Evolutionary conservation across 345 rosid genomes (phyloP).

Genomic region (Gossypium ekmanianum): DNA sequence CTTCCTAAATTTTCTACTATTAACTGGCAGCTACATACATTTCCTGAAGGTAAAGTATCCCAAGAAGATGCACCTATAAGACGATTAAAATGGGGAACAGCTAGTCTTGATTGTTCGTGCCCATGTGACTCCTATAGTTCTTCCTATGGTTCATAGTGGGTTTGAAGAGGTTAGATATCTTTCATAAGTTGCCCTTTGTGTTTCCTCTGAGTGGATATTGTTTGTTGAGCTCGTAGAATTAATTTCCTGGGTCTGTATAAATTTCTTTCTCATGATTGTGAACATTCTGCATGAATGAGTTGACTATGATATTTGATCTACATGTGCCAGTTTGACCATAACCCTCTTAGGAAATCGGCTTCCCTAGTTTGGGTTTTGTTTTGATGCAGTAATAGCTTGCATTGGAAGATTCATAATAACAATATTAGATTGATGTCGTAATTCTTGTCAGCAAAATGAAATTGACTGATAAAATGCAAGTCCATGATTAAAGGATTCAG

Average conservation of each 20-base stretch:
- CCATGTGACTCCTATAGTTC: slow-evolving; percentile 69
- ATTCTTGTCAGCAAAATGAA: neutral
- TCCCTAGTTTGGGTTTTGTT: neutral
- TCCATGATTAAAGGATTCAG: neutral
- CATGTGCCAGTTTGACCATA: neutral
- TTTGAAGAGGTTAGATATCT: slow-evolving; percentile 59
- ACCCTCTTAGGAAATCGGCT: neutral
- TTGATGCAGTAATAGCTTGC: neutral
- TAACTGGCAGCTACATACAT: slow-evolving; percentile 65
- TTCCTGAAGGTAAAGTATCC: slow-evolving; percentile 87
- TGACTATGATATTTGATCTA: neutral
- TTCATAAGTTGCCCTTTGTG: neutral
- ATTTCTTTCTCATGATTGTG: neutral
- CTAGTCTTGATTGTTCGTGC: slow-evolving; percentile 81
- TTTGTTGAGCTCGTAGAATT: neutral
- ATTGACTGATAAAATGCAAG: neutral
- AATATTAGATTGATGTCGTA: neutral
- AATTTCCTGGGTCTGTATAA: neutral
- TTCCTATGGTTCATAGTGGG: slow-evolving; percentile 74
- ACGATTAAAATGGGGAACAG: slow-evolving; percentile 96
- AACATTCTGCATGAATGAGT: neutral
- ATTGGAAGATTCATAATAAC: neutral
- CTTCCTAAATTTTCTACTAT: slow-evolving; percentile 7
- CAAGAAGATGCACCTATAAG: slow-evolving; percentile 73
- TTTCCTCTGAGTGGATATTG: neutral